Evolutionary conservation across 2,329 filamentous ascomycete genomes (phyloP).

Genomic region (Pseudogymnoascus sp.): DNA sequence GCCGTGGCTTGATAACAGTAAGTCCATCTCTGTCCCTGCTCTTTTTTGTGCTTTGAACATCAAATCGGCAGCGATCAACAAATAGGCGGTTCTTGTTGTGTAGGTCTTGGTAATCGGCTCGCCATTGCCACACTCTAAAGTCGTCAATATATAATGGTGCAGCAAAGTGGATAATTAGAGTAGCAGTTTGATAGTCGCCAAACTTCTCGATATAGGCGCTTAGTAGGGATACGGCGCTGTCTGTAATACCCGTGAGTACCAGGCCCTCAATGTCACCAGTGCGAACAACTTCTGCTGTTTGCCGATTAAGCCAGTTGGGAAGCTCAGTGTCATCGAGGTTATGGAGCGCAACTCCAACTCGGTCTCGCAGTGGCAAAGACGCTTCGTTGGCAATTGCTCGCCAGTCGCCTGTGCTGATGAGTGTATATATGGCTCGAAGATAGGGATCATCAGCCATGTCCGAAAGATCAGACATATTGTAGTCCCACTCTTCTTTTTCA

Average conservation of each 20-base stretch:
- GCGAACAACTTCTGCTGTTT: slow-evolving; percentile 51
- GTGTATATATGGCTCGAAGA: slow-evolving; percentile 68
- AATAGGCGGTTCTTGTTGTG: slow-evolving; percentile 66
- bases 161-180: slow-evolving; percentile 65
- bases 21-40: slow-evolving; percentile 54
- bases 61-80: slow-evolving; percentile 67
- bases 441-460: slow-evolving; percentile 62
- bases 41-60: slow-evolving; percentile 64
- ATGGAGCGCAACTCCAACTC: slow-evolving; percentile 63
- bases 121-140: slow-evolving; percentile 66
- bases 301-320: slow-evolving; percentile 58
- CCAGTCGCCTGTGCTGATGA: slow-evolving; percentile 73
- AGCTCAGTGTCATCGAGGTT: slow-evolving; percentile 55
- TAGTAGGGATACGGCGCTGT: slow-evolving; percentile 64
- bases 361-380: slow-evolving; percentile 66
- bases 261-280: slow-evolving; percentile 70
- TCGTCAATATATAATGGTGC: slow-evolving; percentile 71
- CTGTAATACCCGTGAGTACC: slow-evolving; percentile 68
- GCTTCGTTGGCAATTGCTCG: slow-evolving; percentile 61
- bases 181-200: slow-evolving; percentile 70
- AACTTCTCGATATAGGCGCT: slow-evolving; percentile 69
- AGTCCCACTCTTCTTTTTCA: slow-evolving; percentile 23
- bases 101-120: slow-evolving; percentile 61
- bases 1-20: slow-evolving; percentile 55
- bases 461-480: slow-evolving; percentile 22